Percentiles rank a stretch among this genome's conserved stretches.
phyloP scores from a whole-genome alignment of 768 basidiomycete genomes.

The Kwoniella botswanensis region DNA sequence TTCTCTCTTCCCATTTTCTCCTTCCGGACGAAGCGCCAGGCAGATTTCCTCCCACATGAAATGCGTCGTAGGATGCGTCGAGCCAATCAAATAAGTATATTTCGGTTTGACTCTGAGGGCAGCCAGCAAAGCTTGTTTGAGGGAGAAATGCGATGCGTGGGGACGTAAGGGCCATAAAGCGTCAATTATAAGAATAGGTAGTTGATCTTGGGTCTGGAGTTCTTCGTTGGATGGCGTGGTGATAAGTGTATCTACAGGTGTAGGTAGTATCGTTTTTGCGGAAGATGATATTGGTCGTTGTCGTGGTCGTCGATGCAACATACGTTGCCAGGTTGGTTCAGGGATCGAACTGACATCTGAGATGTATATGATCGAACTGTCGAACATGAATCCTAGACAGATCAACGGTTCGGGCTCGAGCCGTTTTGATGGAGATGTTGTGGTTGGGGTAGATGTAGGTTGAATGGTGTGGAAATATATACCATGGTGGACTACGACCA shows the following conservation, averaged over 20 bases:
- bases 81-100: constrained; percentile 75
- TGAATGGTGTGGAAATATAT: constrained; percentile 48
- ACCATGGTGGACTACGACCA: constrained; percentile 49
- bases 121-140: constrained; percentile 67
- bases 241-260: constrained; percentile 20
- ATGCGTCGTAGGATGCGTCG: constrained; percentile 76
- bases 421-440: constrained; percentile 18
- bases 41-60: constrained; percentile 75
- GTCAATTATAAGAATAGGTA: constrained; percentile 74
- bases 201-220: constrained; percentile 23
- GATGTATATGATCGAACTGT: constrained; percentile 73
- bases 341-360: constrained; percentile 84
- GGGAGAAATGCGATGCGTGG: constrained; percentile 80
- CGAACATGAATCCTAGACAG: constrained; percentile 60
- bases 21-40: constrained; percentile 61
- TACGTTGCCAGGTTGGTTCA: constrained; percentile 66
- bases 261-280: constrained; percentile 9
- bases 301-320: constrained; percentile 1
- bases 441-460: constrained; percentile 1
- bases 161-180: constrained; percentile 67
- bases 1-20: constrained; percentile 43
- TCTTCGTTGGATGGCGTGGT: constrained; percentile 15
- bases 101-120: constrained; percentile 67
- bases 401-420: constrained; percentile 51
- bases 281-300: no score